Base-by-base conservation (phyloP, 345 rosid species). In the Linum trigynum region DNA sequence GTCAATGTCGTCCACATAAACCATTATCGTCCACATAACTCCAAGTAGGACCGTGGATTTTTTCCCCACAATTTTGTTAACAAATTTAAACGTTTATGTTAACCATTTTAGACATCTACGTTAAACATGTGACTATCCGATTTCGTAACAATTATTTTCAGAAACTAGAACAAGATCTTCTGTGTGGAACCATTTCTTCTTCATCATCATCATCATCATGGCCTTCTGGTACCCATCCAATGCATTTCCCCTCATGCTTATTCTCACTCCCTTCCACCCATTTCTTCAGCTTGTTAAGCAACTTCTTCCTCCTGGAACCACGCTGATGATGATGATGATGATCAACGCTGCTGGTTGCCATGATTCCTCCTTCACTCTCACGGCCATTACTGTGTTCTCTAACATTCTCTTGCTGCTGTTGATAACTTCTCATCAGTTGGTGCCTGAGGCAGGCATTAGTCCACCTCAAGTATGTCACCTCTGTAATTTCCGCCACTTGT, bases 371-470 rank as follows among this genome's bases (percentile, higher is more conserved):
- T 37, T 77, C 76, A 69, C 67, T 57, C 7, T 78, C 85, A 39
- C 55, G 50, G 55, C 72, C 67, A 37, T 59, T 37, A 6, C 65
- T 35, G 7, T 57, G 55, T 67, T 77, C 84, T 5, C 67, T 75
- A 0, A 1, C 35, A 2, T 1, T 8, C 32, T 58, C 59, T 43
- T 80, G 65, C 43, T 66, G 72, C 23, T 55, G 69, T 39, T 55
- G 69, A 7, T 69, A 71, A 60, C 59, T 71, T 73, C 76, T 77
- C 77, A 72, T 78, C 62, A 86, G 67, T 69, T 83, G 83, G 16
- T 87, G 91, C 77, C 78, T 87, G 57, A 87, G 69, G 79, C 95
- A 92, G 12, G 89, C 92, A 68, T 86, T 84, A 58, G 78, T 78
- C 96, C 91, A 87, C 75, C 86, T 82, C 32, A 86, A 71, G 82